Evolutionary conservation across 1,284 basidiomycete genomes (phyloP), one percentile per base, ranked within the genome.

Genomic region (Apiotrichum gracile): DNA sequence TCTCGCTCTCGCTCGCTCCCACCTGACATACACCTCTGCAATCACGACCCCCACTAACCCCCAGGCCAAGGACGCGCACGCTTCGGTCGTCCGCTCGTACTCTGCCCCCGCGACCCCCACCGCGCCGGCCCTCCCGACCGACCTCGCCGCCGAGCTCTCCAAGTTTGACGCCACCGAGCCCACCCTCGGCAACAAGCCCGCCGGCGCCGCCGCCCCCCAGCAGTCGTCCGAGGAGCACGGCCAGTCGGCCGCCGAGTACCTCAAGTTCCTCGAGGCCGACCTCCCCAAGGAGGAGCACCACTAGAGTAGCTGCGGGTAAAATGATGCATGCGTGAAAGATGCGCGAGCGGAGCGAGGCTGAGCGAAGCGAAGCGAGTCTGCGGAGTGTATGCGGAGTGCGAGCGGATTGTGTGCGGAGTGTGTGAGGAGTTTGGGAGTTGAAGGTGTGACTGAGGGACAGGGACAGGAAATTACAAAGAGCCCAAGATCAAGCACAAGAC

Each of bases 41-140:
- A n/a, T n/a, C n/a, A n/a, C n/a, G n/a, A n/a, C n/a, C n/a, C n/a
- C n/a, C n/a, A n/a, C 48, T 53, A 42, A 54, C 52, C 8, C 17
- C 16, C 47, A 91, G 88, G 81, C 83, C 60, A 85, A 87, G 75
- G 86, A 91, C 74, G 88, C 88, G 48, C 87, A 91, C 74, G 82
- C 88, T 63, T 85, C 86, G 54, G 78, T 73, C 54, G 90, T 92
- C 57, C 90, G 90, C 76, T 64, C 80, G 43, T 91, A 85, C 80
- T 70, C 81, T 29, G 71, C 82, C 21, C 90, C 90, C 7, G 74
- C 83, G 21, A 69, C 81, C 22, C 90, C 90, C 49, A 78, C 83
- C 54, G 75, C 83, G 2, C 89, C 89, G 10, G 69, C 81, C 14
- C 78, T 91, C 52, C 87, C 90, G 45, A 70, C 81, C 49, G 86